Conservation (phyloP, 768 basidiomycete genomes). For the Leucogyrophana mollusca region DNA sequence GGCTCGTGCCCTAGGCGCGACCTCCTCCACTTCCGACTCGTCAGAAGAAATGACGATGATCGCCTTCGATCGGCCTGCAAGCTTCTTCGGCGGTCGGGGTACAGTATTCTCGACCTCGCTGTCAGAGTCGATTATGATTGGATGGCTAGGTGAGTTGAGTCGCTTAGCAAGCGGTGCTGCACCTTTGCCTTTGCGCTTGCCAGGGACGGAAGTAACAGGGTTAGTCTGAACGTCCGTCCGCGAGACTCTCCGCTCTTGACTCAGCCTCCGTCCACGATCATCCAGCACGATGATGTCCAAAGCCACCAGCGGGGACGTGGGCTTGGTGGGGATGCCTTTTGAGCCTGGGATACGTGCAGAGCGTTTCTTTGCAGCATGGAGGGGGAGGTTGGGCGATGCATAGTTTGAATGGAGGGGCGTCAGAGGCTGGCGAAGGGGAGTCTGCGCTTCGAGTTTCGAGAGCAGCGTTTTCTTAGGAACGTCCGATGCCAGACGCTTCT, state of each 20-base stretch:
- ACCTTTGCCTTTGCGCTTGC: slow-evolving; percentile 10
- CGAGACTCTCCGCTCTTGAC: slow-evolving; percentile 61
- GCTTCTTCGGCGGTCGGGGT: slow-evolving; percentile 10
- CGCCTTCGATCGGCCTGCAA: slow-evolving; percentile 12
- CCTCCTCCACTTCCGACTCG: slow-evolving; percentile 41
- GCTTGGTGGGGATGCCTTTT: slow-evolving; percentile 20
- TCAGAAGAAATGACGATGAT: slow-evolving; percentile 44
- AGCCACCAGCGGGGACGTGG: slow-evolving; percentile 50
- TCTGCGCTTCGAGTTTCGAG: slow-evolving; percentile 13
- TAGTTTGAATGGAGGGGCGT: slow-evolving; percentile 37
- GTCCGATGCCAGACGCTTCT: slow-evolving; percentile 17
- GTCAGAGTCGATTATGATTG: slow-evolving; percentile 6
- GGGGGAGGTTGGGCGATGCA: slow-evolving; percentile 34
- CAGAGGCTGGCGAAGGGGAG: slow-evolving; percentile 38
- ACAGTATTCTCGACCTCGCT: slow-evolving; percentile 27
- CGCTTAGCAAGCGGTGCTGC: too few relatives aligned
- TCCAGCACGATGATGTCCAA: slow-evolving; percentile 72
- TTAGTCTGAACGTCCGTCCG: slow-evolving; percentile 42
- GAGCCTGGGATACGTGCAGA: slow-evolving; percentile 12
- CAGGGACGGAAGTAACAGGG: slow-evolving; percentile 7
- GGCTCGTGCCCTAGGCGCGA: too few relatives aligned
- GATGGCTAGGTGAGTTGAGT: not conserved
- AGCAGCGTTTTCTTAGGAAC: slow-evolving; percentile 11
- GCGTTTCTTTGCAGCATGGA: slow-evolving; percentile 21
- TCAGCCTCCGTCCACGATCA: slow-evolving; percentile 52